These are phyloP conservation scores for Boechera retrofracta DNA, from an alignment of 345 rosid genomes.

Conservation along the genomic window DNA sequence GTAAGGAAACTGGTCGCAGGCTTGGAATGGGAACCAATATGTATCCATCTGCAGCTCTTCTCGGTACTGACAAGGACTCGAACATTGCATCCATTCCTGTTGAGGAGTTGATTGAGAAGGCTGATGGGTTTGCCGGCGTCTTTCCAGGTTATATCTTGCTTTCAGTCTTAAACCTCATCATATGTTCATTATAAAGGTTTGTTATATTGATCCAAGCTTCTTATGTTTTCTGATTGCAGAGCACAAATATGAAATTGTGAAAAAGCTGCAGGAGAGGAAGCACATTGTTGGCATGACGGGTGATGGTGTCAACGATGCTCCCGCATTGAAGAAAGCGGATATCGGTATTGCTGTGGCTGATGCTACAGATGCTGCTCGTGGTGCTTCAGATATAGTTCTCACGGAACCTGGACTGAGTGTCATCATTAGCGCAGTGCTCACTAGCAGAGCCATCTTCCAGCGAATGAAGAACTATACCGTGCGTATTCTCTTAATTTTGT, in stretches of 20 bases:
- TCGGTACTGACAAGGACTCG: constrained; percentile 64
- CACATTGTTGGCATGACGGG: constrained; percentile 98
- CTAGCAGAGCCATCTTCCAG: constrained; percentile 94
- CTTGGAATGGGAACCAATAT: constrained; percentile 99
- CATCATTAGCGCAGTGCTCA: constrained; percentile 87
- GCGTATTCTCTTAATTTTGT: background rate
- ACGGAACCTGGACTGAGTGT: constrained; percentile 95
- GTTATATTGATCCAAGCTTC: constrained; percentile 21
- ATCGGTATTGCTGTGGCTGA: constrained; percentile 95
- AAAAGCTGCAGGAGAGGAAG: constrained; percentile 70
- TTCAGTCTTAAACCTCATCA: constrained; percentile 18
- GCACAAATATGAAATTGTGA: constrained; percentile 88
- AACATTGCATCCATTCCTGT: constrained; percentile 57
- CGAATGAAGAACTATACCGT: constrained; percentile 96
- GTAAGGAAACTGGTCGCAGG: constrained; percentile 91
- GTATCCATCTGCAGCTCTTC: constrained; percentile 91
- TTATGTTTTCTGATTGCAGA: constrained; percentile 52
- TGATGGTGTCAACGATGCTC: constrained; percentile 95
- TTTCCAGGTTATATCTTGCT: constrained; percentile 67
- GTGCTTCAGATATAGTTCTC: constrained; percentile 91
- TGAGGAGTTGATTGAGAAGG: constrained; percentile 86
- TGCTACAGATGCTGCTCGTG: constrained; percentile 90
- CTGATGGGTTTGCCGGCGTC: constrained; percentile 94
- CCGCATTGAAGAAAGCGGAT: constrained; percentile 85
- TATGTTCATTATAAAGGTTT: constrained; percentile 8